A percentile compares a stretch with the other conserved stretches of the same genome.
Conservation (phyloP, 2,329 filamentous ascomycete genomes). For the Hypoxylon sp. region DNA sequence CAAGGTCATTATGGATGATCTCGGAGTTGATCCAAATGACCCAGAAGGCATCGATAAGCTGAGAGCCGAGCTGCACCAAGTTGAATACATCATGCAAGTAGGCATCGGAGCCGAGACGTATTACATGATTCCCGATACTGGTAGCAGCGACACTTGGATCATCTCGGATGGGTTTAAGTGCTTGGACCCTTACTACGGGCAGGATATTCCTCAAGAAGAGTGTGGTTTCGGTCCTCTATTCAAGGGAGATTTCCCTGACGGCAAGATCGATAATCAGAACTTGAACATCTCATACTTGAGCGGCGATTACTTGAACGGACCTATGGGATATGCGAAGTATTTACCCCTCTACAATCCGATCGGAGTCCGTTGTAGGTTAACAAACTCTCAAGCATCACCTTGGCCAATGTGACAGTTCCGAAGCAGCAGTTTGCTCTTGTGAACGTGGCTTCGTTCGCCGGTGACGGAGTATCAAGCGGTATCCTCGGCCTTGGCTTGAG, state of each 20-base stretch:
- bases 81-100: constrained; percentile 54
- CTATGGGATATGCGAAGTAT: constrained; percentile 54
- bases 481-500: constrained; percentile 55
- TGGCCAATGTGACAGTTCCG: constrained; percentile 50
- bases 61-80: constrained; percentile 44
- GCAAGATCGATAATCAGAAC: constrained; percentile 49
- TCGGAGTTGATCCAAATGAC: constrained; percentile 29
- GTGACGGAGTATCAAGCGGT: constrained; percentile 53
- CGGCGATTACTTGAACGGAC: constrained; percentile 50
- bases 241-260: constrained; percentile 52
- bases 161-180: constrained; percentile 50
- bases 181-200: constrained; percentile 45
- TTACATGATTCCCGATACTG: constrained; percentile 53
- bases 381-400: constrained; percentile 46
- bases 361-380: not conserved
- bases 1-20: constrained; percentile 21
- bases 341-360: constrained; percentile 5
- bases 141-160: constrained; percentile 54
- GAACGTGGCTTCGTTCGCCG: constrained; percentile 50
- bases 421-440: constrained; percentile 55
- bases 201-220: constrained; percentile 34
- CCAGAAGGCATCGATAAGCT: constrained; percentile 46
- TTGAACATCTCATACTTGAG: constrained; percentile 54
- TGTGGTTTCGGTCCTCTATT: constrained; percentile 53
- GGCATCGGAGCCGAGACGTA: constrained; percentile 47